phyloP scores from a whole-genome alignment of 345 rosid species.

The Salix dunnii region DNA sequence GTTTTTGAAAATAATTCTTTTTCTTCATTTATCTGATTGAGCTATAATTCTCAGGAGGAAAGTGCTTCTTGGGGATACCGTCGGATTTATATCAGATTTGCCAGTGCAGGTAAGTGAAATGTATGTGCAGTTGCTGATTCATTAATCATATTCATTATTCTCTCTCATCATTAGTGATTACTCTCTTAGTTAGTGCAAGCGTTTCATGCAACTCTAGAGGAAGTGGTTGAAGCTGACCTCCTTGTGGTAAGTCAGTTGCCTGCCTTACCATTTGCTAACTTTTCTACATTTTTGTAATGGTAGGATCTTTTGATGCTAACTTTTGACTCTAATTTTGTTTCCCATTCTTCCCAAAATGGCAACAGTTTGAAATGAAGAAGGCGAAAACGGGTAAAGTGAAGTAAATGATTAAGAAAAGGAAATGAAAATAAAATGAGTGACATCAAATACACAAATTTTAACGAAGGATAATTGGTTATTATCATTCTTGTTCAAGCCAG shows the following conservation, averaged over 20 bases:
- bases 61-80: constrained; percentile 85
- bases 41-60: constrained; percentile 54
- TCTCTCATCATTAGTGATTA: constrained; percentile 3
- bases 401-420: neutral
- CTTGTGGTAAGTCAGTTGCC: constrained; percentile 58
- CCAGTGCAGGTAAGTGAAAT: constrained; percentile 69
- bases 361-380: neutral
- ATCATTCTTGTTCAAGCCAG: neutral
- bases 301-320: neutral
- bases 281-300: neutral
- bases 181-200: constrained; percentile 75
- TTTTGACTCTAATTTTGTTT: neutral
- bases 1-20: neutral
- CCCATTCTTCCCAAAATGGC: neutral
- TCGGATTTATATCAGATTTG: constrained; percentile 92
- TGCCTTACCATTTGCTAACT: neutral
- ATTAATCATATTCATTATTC: constrained; percentile 2
- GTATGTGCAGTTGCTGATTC: neutral
- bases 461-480: neutral
- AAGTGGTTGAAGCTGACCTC: constrained; percentile 89
- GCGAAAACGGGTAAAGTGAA: neutral
- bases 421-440: neutral
- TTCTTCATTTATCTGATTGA: constrained; percentile 8
- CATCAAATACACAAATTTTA: neutral
- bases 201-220: constrained; percentile 90